A percentile compares a stretch with the other conserved stretches of the same genome.
These are phyloP conservation scores for Ascochyta pisi DNA, from an alignment of 2,329 filamentous ascomycete genomes.

Conservation along the genomic window DNA sequence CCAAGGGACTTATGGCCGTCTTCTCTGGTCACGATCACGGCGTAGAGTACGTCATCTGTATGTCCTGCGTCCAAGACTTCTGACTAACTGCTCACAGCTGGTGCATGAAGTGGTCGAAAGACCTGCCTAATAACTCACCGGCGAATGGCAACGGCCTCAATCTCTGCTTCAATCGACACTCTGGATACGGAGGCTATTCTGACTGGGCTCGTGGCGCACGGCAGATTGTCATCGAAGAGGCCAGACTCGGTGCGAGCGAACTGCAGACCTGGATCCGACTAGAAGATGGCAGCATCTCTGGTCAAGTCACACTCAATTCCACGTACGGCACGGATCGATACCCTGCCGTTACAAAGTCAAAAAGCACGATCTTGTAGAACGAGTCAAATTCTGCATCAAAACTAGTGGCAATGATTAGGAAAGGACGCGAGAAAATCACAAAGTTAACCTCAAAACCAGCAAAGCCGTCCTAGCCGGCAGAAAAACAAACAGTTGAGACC, in stretches of 20 bases:
- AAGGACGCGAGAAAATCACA: not conserved
- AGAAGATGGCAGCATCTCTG: slow-evolving; percentile 62
- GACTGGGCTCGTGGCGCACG: slow-evolving; percentile 67
- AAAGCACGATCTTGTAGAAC: slow-evolving; percentile 6
- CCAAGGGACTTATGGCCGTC: slow-evolving; percentile 53
- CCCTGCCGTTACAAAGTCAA: slow-evolving; percentile 33
- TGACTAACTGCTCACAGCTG: slow-evolving; percentile 19
- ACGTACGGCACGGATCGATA: slow-evolving; percentile 67
- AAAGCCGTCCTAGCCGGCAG: not conserved
- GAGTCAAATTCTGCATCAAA: not conserved
- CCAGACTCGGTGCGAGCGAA: slow-evolving; percentile 49
- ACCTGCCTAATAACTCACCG: slow-evolving; percentile 37
- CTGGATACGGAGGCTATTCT: slow-evolving; percentile 74
- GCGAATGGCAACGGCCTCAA: slow-evolving; percentile 53
- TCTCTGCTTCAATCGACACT: slow-evolving; percentile 69
- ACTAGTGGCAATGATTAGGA: not conserved
- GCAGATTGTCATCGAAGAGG: slow-evolving; percentile 60
- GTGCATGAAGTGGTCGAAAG: slow-evolving; percentile 52
- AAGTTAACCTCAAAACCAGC: not conserved
- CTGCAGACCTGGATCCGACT: slow-evolving; percentile 68
- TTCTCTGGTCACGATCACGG: slow-evolving; percentile 73
- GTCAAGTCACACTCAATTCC: slow-evolving; percentile 62
- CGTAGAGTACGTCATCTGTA: slow-evolving; percentile 23
- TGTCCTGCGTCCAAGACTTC: not conserved
- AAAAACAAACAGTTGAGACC: not conserved